phyloP scores from a whole-genome alignment of 2,329 filamentous ascomycete genomes.

The Juglanconis sp. region DNA sequence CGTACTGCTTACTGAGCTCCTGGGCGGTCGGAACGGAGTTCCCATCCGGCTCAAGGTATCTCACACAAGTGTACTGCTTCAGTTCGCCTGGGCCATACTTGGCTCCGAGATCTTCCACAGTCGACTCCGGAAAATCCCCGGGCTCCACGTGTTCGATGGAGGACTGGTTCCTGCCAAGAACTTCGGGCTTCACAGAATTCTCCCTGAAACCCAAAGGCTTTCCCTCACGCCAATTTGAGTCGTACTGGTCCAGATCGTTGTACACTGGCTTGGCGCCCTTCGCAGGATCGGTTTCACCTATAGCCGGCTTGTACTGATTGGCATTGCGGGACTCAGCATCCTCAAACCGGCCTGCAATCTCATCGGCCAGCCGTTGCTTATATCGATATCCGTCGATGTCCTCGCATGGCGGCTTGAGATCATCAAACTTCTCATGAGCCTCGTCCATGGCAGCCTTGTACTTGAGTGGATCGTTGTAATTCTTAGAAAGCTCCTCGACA shows the following conservation, averaged over 20 bases:
- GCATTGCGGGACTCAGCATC: conserved; percentile 26
- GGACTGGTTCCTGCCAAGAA: conserved; percentile 5
- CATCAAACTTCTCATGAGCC: conserved; percentile 27
- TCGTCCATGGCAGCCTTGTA: conserved; percentile 21
- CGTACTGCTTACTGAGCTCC: conserved; percentile 26
- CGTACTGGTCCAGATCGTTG: conserved; percentile 41
- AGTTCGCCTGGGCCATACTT: conserved; percentile 18
- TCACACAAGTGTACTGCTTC: conserved; percentile 22
- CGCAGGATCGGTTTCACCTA: conserved; percentile 29
- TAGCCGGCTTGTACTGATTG: conserved; percentile 31
- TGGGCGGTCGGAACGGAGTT: conserved; percentile 9
- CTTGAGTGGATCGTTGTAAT: conserved; percentile 36
- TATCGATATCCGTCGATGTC: conserved; percentile 38
- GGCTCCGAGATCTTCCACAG: background rate
- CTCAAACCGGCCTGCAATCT: conserved; percentile 22
- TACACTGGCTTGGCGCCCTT: conserved; percentile 32
- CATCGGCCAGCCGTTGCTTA: conserved; percentile 33
- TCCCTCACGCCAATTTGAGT: conserved; percentile 23
- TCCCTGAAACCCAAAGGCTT: conserved; percentile 27
- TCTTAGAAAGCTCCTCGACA: conserved; percentile 21
- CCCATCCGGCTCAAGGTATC: conserved; percentile 24
- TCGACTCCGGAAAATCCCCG: background rate
- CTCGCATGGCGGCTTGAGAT: conserved; percentile 28
- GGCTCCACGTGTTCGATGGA: background rate
- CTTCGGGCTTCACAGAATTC: conserved; percentile 2